A percentile compares a stretch with the other conserved stretches of the same genome.
Evolutionary conservation across 208 protist genomes (phyloP).

Genomic region (Acanthamoeba royreba): DNA sequence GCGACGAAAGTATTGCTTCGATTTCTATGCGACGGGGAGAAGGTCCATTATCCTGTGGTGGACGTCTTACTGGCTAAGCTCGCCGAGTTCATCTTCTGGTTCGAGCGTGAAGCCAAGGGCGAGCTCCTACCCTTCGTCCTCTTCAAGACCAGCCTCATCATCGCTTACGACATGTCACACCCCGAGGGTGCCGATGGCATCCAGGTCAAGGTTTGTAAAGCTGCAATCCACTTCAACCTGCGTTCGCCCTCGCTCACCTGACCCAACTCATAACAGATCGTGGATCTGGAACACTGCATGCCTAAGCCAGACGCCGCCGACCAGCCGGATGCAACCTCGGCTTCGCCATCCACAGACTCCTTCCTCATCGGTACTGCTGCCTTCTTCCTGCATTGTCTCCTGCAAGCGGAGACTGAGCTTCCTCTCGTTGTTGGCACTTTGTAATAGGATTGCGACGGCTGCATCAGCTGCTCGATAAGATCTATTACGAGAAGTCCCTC

Average conservation of each 20-base stretch:
- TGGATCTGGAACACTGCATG: background rate
- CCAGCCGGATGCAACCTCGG: background rate
- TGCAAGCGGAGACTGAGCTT: background rate
- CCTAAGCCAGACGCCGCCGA: background rate
- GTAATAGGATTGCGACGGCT: background rate
- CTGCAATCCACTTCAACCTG: background rate
- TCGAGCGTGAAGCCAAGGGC: background rate
- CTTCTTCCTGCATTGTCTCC: background rate
- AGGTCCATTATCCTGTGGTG: background rate
- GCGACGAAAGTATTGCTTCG: background rate
- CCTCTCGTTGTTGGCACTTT: background rate
- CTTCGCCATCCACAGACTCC: background rate
- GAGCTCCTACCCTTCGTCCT: background rate
- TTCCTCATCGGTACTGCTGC: background rate
- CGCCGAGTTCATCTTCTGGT: background rate
- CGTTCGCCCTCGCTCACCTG: background rate
- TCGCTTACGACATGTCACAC: background rate
- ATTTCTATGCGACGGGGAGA: background rate
- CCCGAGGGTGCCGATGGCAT: background rate
- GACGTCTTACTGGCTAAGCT: background rate
- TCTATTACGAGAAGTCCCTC: background rate
- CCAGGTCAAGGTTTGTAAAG: background rate
- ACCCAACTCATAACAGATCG: background rate
- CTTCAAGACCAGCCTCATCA: background rate
- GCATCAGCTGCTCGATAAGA: background rate